Percentiles rank a stretch among this genome's conserved stretches.
Evolutionary conservation across 139 green algal genomes (phyloP).

Genomic region (Mychonastes homosphaera): DNA sequence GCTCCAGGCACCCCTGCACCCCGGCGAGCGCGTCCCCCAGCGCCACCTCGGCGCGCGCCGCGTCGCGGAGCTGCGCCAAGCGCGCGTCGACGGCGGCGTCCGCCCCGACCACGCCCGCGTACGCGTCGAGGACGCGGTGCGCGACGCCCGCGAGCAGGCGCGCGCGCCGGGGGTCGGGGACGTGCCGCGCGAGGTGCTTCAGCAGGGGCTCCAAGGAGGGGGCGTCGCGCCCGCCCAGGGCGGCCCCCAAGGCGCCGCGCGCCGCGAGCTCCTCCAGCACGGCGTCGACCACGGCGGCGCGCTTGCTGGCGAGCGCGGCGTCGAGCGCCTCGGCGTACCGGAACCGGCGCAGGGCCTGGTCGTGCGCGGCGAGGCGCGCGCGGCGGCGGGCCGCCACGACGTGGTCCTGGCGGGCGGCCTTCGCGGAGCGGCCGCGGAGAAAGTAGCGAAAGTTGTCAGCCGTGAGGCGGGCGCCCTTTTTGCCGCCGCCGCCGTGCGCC

Average conservation of each 20-base stretch:
- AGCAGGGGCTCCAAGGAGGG: slow-evolving; percentile 53
- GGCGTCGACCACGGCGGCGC: slow-evolving; percentile 58
- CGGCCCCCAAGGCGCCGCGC: slow-evolving; percentile 45
- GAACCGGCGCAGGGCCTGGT: slow-evolving; percentile 60
- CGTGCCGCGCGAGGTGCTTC: slow-evolving; percentile 31
- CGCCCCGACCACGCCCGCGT: slow-evolving; percentile 29
- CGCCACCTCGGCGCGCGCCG: slow-evolving; percentile 43
- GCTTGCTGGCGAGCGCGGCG: slow-evolving; percentile 46
- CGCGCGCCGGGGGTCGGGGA: slow-evolving; percentile 52
- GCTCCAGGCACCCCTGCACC: slow-evolving; percentile 57
- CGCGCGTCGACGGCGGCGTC: slow-evolving; percentile 28
- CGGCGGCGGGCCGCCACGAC: slow-evolving; percentile 36
- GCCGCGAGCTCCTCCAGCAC: slow-evolving; percentile 72
- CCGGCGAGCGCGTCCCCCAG: slow-evolving; percentile 34
- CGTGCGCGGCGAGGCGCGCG: slow-evolving; percentile 50
- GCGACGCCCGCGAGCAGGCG: slow-evolving; percentile 34
- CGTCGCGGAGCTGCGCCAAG: slow-evolving; percentile 36
- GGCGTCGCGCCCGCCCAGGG: slow-evolving; percentile 46
- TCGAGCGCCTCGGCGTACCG: slow-evolving; percentile 64
- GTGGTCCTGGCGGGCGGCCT: slow-evolving; percentile 41
- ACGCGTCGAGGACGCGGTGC: slow-evolving; percentile 58
- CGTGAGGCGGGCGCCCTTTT: slow-evolving; percentile 34
- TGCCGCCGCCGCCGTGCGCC: not conserved
- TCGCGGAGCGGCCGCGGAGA: slow-evolving; percentile 53
- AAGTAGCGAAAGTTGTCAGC: slow-evolving; percentile 76